Base-by-base conservation (phyloP, 192 early-diverging fungal species). In the Paraglomus brasilianum region DNA sequence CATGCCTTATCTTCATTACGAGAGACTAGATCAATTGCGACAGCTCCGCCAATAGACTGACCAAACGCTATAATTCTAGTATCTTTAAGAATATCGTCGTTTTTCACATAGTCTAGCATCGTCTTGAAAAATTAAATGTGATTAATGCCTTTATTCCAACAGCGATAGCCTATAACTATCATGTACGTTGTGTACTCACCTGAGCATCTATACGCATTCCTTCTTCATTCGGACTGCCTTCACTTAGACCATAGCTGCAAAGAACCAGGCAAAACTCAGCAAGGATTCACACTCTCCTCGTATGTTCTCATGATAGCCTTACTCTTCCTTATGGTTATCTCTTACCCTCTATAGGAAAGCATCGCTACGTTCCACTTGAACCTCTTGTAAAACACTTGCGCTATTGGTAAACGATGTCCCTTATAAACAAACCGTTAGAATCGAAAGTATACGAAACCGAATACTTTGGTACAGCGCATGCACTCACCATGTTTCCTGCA, bases 21-120 rank as follows among this genome's bases (percentile, higher is more conserved):
- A 1, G 92, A 83, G 4, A 94, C 94, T 49, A 92, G 73, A 71
- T 96, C 82, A 64, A 96, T 91, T 8, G 95, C 93, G 19, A 97
- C 96, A 5, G 97, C 97, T 11, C 97, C 97, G 45, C 97, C 97
- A 65, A 99, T 89, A 8, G 92, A 95, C 73, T 99, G 97, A 0
- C 96, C 97, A 77, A 92, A 98, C 0, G 93, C 85, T 43, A 99
- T 80, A 47, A 99, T 72, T 67, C 89, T 89, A 1, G 92, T 90
- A 66, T 91, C 77, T 24, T 79, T 79, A 2, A 94, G 76, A 24
- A 91, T 77, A 13, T 86, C 85, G 73, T 97, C 91, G 6, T 82
- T 76, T 43, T 80, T 81, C 46, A 99, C 82, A 78, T 86, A 97
- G 64, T 97, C 91, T 43, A 98, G 77, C 17, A 91, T 86, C 6